Conservation (phyloP, 2,329 filamentous ascomycete species). For the Ophiocordyceps camponoti-saundersi region DNA sequence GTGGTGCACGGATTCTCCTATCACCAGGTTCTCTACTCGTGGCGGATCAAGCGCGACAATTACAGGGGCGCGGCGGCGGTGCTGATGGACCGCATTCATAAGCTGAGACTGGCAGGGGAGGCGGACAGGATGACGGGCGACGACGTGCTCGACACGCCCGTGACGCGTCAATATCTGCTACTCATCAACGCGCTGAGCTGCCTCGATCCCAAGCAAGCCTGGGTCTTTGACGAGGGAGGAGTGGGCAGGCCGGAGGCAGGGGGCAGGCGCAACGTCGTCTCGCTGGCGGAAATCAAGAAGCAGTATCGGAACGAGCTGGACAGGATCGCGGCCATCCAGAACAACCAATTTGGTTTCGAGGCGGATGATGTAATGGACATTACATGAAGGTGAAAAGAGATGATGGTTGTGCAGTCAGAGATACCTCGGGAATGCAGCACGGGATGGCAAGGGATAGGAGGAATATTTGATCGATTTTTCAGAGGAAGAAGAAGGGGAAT, state of each 20-base stretch:
- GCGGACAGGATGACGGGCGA: slow-evolving; percentile 37
- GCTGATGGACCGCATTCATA: slow-evolving; percentile 45
- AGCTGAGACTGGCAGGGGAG: slow-evolving; percentile 40
- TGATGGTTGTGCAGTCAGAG: neutral
- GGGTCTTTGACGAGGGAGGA: slow-evolving; percentile 40
- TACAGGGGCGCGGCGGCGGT: slow-evolving; percentile 62
- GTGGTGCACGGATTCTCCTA: slow-evolving; percentile 57
- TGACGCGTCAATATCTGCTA: slow-evolving; percentile 66
- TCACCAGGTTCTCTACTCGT: slow-evolving; percentile 81
- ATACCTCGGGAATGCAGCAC: neutral
- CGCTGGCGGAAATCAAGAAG: slow-evolving; percentile 68
- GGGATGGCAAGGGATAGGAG: neutral
- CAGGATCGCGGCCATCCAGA: slow-evolving; percentile 70
- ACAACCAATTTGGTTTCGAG: slow-evolving; percentile 71
- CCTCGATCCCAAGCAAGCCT: slow-evolving; percentile 64
- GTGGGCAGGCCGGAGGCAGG: slow-evolving; percentile 6
- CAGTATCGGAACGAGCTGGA: slow-evolving; percentile 87
- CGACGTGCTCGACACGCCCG: slow-evolving; percentile 43
- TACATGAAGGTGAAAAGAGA: slow-evolving; percentile 11
- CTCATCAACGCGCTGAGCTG: slow-evolving; percentile 88
- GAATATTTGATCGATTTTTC: neutral
- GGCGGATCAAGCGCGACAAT: slow-evolving; percentile 69
- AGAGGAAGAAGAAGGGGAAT: neutral
- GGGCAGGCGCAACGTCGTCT: slow-evolving; percentile 59
- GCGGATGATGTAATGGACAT: slow-evolving; percentile 37